Percentiles rank a stretch among this genome's conserved stretches.
Conservation (phyloP, 345 rosid species). For the Bruguiera gymnorhiza region DNA sequence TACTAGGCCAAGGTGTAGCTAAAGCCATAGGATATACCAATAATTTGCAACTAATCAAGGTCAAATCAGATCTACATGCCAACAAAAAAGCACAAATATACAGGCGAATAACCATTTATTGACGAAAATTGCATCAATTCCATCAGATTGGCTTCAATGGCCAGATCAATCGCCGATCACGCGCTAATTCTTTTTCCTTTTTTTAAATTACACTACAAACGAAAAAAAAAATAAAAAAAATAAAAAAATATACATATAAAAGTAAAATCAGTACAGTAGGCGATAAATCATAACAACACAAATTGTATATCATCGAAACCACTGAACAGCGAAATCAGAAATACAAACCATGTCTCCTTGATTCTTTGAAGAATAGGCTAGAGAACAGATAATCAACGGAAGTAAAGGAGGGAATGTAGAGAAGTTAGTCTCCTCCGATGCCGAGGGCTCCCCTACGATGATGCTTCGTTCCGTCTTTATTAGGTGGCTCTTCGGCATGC, state of each 20-base stretch:
- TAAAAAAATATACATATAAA: too few species aligned
- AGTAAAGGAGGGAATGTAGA: background rate
- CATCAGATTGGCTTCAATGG: background rate
- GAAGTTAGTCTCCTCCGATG: constrained; percentile 5
- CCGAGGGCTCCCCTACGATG: constrained; percentile 2
- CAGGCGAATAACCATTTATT: background rate
- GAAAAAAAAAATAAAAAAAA: too few species aligned
- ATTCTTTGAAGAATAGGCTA: background rate
- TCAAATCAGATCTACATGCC: constrained; percentile 11
- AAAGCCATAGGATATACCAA: background rate
- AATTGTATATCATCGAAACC: background rate
- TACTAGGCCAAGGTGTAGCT: background rate
- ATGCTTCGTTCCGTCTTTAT: constrained; percentile 2
- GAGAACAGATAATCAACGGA: background rate
- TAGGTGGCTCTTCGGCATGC: constrained; percentile 1
- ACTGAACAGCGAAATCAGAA: background rate
- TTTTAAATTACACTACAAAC: too few species aligned
- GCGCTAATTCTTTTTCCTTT: background rate
- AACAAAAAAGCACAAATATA: background rate
- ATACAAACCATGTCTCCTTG: constrained; percentile 7
- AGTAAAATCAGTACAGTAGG: background rate
- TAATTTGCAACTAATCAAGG: background rate
- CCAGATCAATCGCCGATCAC: background rate
- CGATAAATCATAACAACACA: background rate
- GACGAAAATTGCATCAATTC: background rate